These are phyloP conservation scores for Colletotrichum brevisporum DNA, from an alignment of 2,329 filamentous ascomycete genomes.

Conservation along the genomic window DNA sequence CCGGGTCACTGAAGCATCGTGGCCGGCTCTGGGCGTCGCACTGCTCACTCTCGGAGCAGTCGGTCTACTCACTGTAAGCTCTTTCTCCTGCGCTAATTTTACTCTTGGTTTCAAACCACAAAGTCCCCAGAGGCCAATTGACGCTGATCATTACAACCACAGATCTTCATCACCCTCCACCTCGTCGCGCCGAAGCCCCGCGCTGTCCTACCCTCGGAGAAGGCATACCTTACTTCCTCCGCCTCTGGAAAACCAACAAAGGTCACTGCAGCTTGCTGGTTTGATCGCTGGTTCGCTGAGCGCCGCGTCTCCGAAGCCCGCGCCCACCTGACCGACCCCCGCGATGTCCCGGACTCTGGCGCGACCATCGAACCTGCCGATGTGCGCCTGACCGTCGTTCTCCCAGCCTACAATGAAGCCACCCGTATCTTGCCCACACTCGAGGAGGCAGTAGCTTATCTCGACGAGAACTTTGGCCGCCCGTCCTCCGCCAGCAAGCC, in stretches of 20 bases:
- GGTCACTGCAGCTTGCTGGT: constrained; percentile 85
- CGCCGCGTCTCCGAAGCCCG: constrained; percentile 64
- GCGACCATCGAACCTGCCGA: constrained; percentile 78
- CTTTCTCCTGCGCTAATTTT: neutral
- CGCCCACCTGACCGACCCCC: constrained; percentile 50
- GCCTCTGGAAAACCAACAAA: constrained; percentile 64
- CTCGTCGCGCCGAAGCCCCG: constrained; percentile 87
- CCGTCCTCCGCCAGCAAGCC: constrained; percentile 40
- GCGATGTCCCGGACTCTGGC: constrained; percentile 61
- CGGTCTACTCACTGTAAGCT: constrained; percentile 27
- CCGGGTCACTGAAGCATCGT: constrained; percentile 31
- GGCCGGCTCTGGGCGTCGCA: constrained; percentile 30
- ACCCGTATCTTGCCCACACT: constrained; percentile 86
- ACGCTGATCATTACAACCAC: constrained; percentile 17
- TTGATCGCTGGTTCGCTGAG: constrained; percentile 79
- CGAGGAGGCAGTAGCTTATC: constrained; percentile 89
- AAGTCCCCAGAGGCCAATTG: neutral
- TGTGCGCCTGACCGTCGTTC: constrained; percentile 90
- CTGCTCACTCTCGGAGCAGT: constrained; percentile 17
- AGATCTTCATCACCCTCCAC: constrained; percentile 77
- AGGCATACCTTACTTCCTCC: constrained; percentile 83
- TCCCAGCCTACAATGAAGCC: constrained; percentile 97
- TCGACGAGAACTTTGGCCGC: constrained; percentile 82
- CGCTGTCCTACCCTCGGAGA: constrained; percentile 81
- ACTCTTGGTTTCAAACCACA: neutral